phyloP scores from a whole-genome alignment of 2,329 filamentous ascomycete genomes.

The Pseudogymnoascus sp. region DNA sequence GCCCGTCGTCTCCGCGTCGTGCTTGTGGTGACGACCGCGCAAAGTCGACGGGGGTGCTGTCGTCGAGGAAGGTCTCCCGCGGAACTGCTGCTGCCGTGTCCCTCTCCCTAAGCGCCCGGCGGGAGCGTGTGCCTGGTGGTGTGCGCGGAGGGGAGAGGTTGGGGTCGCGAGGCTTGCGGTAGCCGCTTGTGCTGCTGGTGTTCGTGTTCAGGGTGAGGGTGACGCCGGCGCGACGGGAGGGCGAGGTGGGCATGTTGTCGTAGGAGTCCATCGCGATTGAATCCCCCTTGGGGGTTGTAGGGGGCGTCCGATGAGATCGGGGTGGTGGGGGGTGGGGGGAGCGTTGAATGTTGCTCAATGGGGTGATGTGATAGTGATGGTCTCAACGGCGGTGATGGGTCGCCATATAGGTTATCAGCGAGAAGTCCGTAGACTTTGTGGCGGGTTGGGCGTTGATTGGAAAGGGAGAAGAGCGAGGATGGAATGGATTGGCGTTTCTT shows the following conservation, averaged over 20 bases:
- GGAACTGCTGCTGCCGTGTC: neutral
- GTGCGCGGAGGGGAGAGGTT: neutral
- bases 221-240: neutral
- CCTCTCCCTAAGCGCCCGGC: neutral
- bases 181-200: neutral
- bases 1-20: slow-evolving; percentile 20
- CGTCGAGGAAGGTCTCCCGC: slow-evolving; percentile 28
- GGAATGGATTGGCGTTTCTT: neutral
- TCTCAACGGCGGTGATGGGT: neutral
- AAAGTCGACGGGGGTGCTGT: slow-evolving; percentile 27
- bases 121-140: neutral
- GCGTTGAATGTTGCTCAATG: neutral
- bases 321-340: neutral
- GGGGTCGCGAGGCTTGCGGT: neutral
- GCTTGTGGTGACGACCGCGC: slow-evolving; percentile 7
- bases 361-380: neutral
- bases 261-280: neutral
- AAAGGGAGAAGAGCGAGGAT: neutral
- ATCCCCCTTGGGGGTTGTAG: neutral
- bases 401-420: neutral
- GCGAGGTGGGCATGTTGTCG: neutral
- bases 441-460: neutral
- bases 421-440: neutral
- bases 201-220: neutral
- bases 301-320: neutral